phyloP scores from a whole-genome alignment of 2,329 filamentous ascomycete species.

The Xylariomycetidae sp. region DNA sequence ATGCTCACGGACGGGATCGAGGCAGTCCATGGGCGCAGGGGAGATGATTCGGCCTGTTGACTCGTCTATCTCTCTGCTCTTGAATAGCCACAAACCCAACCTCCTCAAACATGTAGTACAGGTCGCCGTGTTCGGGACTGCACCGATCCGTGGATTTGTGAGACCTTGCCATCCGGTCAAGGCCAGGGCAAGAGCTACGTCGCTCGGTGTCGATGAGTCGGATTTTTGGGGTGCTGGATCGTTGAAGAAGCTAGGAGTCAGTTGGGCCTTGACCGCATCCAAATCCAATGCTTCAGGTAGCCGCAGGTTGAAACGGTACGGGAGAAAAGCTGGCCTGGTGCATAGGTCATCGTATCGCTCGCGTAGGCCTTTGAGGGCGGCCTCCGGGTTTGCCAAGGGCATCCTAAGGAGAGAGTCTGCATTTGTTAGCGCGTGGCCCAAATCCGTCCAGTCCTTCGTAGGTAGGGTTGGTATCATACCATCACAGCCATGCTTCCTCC shows the following conservation, averaged over 20 bases:
- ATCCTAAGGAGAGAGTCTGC: conserved; percentile 55
- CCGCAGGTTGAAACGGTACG: conserved; percentile 56
- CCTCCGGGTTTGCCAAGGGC: conserved; percentile 55
- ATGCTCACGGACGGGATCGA: conserved; percentile 68
- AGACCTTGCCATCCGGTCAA: conserved; percentile 72
- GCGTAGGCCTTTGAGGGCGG: conserved; percentile 52
- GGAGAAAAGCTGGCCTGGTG: conserved; percentile 47
- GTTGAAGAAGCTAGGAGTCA: conserved; percentile 51
- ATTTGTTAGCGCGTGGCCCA: background rate
- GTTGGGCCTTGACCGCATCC: conserved; percentile 41
- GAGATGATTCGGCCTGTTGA: conserved; percentile 45
- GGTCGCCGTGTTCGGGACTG: conserved; percentile 65
- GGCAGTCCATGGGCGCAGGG: conserved; percentile 56
- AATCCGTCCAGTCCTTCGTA: conserved; percentile 18
- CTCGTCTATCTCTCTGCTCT: conserved; percentile 60
- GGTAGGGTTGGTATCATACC: too few relatives aligned
- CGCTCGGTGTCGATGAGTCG: conserved; percentile 39
- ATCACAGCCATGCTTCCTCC: conserved; percentile 83
- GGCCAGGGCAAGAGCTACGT: conserved; percentile 61
- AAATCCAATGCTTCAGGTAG: conserved; percentile 48
- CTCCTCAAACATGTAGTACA: conserved; percentile 85
- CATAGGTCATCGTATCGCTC: conserved; percentile 60
- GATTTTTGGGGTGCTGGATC: conserved; percentile 30
- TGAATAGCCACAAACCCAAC: conserved; percentile 91
- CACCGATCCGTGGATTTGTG: conserved; percentile 45